Conservation (phyloP, 225 moss, liverwort and hornwort species). For the Sphagnum tenellum region DNA sequence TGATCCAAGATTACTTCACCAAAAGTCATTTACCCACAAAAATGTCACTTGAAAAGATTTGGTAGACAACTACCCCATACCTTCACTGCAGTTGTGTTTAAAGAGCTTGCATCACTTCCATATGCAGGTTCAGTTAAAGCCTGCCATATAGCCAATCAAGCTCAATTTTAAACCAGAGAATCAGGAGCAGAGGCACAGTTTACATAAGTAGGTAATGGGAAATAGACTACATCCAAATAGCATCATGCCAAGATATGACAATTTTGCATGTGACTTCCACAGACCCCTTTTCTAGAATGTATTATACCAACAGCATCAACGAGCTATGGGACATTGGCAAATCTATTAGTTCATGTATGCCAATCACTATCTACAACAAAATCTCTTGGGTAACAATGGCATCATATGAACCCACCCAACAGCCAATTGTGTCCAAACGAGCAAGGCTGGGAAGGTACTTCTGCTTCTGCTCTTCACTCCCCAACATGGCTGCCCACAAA, state of each 20-base stretch:
- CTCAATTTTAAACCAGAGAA: too few species aligned
- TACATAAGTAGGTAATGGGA: too few species aligned
- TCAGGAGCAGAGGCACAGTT: too few species aligned
- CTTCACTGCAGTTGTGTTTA: constrained; percentile 82
- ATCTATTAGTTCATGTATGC: too few species aligned
- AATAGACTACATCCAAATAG: too few species aligned
- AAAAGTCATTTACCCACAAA: background rate
- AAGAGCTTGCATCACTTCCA: constrained; percentile 95
- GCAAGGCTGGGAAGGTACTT: constrained; percentile 79
- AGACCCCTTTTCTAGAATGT: background rate
- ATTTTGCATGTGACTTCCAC: background rate
- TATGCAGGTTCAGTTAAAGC: constrained; percentile 91
- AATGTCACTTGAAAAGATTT: background rate
- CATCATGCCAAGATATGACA: too few species aligned
- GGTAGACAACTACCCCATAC: constrained; percentile 12
- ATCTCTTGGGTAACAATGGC: background rate
- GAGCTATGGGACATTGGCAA: background rate
- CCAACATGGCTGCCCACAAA: constrained; percentile 64
- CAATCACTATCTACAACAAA: background rate
- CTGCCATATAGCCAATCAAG: constrained; percentile 15
- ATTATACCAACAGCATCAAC: background rate
- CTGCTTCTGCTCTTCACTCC: constrained; percentile 89
- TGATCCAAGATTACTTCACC: background rate
- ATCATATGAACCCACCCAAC: constrained; percentile 63
- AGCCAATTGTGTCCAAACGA: constrained; percentile 70